phyloP scores from a whole-genome alignment of 2,329 filamentous ascomycete species.

The Ramularia collo-cygni region DNA sequence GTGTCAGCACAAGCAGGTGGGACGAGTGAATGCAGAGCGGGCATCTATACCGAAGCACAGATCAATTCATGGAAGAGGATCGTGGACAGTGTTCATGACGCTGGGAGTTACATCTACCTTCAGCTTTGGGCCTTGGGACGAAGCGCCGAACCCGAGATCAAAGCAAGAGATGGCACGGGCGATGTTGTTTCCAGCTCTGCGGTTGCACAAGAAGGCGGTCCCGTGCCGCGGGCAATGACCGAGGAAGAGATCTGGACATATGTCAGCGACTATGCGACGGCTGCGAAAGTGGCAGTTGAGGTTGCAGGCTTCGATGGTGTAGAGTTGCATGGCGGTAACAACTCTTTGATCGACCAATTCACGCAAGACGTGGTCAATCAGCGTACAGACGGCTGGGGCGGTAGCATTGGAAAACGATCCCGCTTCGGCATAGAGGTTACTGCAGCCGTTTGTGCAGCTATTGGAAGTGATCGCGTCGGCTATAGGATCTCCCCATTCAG shows the following conservation, averaged over 20 bases:
- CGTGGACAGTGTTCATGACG: conserved; percentile 45
- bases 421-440: conserved; percentile 49
- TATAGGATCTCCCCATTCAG: conserved; percentile 56
- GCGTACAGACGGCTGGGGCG: conserved; percentile 45
- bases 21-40: conserved; percentile 18
- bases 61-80: conserved; percentile 46
- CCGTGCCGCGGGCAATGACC: conserved; percentile 31
- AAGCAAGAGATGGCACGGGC: conserved; percentile 22
- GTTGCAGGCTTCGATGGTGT: conserved; percentile 55
- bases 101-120: conserved; percentile 43
- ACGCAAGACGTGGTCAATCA: conserved; percentile 52
- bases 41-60: conserved; percentile 34
- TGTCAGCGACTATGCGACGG: conserved; percentile 34
- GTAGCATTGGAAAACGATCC: conserved; percentile 44
- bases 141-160: conserved; percentile 32
- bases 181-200: conserved; percentile 30
- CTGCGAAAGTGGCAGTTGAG: conserved; percentile 40
- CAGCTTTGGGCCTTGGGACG: conserved; percentile 46
- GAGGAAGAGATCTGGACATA: conserved; percentile 30
- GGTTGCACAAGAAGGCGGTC: conserved; percentile 30
- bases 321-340: conserved; percentile 41
- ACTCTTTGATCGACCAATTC: conserved; percentile 60
- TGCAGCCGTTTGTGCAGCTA: conserved; percentile 42
- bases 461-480: conserved; percentile 48
- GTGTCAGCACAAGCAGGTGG: conserved; percentile 27